Evolutionary conservation across 768 basidiomycete species (phyloP), one percentile per base, ranked within the genome.

Genomic region (Kwoniella mangroviensis): DNA sequence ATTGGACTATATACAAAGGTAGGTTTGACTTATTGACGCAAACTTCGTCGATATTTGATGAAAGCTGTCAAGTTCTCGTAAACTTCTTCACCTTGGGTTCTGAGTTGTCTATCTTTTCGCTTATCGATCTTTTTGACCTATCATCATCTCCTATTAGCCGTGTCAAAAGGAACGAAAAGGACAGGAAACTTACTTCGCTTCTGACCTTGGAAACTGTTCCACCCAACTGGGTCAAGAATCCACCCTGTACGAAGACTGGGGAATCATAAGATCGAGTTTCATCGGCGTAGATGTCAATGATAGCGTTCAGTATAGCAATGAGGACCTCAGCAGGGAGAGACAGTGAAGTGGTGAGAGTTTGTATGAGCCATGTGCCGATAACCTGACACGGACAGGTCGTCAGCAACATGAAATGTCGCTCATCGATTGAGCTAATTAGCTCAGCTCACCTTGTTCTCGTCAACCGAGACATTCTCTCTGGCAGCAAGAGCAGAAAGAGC

Each of bases 271-370:
- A 87, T 64, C 88, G 82, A 9, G 83, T 86, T 83, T 98, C 94
- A 83, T 98, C 94, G 3, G 94, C 92, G 81, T 91, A 98, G 62
- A 96, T 92, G 80, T 97, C 94, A 68, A 97, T 92, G 55, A 97
- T 85, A 26, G 91, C 91, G 15, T 94, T 93, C 10, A 88, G 85
- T 1, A 89, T 88, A 76, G 94, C 92, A 26, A 97, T 86, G 63
- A 91, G 85, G 0, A 90, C 87, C 79, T 94, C 92, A 63, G 63
- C 84, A 83, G 22, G 85, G 78, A 5, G 87, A 85, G 1, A 85
- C n/a, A 79, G 0, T 80, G 75, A 4, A 83, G 73, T 2, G 85
- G 63, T 84, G 6, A 89, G 88, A 15, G 92, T 84, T 21, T 51
- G 71, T 15, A 84, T 67, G 28, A 85, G 71, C 74, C 79, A 81